Evolutionary conservation across 2,329 filamentous ascomycete species (phyloP).

Genomic region (Botrytis fabae): DNA sequence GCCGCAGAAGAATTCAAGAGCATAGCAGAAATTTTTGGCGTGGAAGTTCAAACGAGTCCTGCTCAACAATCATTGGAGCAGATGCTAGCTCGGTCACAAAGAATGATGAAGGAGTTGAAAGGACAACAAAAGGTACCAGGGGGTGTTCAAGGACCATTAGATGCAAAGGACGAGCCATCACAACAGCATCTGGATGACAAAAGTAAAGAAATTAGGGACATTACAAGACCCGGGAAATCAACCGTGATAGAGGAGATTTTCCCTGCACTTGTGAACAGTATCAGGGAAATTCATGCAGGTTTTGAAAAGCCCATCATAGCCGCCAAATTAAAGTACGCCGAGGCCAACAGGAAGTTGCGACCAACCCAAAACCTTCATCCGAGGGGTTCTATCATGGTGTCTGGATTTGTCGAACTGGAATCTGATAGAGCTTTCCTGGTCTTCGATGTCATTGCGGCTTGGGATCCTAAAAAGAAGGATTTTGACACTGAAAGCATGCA

Average conservation of each 20-base stretch:
- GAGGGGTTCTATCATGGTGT: slow-evolving; percentile 53
- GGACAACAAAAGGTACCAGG: slow-evolving; percentile 6
- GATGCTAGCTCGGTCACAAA: slow-evolving; percentile 4
- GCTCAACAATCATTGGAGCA: slow-evolving; percentile 33
- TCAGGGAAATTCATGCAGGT: slow-evolving; percentile 29
- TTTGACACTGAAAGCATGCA: slow-evolving; percentile 41
- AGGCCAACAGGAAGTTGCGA: slow-evolving; percentile 47
- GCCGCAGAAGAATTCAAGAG: slow-evolving; percentile 46
- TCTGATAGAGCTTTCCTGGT: slow-evolving; percentile 49
- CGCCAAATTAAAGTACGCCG: slow-evolving; percentile 34
- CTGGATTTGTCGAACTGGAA: slow-evolving; percentile 56
- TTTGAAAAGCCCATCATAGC: slow-evolving; percentile 35
- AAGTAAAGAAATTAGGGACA: slow-evolving; percentile 25
- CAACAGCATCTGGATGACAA: slow-evolving; percentile 24
- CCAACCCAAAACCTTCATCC: slow-evolving; percentile 47
- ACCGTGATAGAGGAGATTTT: slow-evolving; percentile 1
- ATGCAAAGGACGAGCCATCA: slow-evolving; percentile 31
- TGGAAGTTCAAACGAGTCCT: slow-evolving; percentile 37
- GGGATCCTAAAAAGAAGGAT: slow-evolving; percentile 54
- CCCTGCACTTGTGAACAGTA: background rate
- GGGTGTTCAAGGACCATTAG: slow-evolving; percentile 18
- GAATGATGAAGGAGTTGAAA: slow-evolving; percentile 15
- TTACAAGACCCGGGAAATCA: slow-evolving; percentile 12
- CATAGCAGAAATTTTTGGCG: slow-evolving; percentile 50
- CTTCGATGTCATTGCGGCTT: slow-evolving; percentile 55